Evolutionary conservation across 306 rosid species (phyloP).

Genomic region (Prunus persica): DNA sequence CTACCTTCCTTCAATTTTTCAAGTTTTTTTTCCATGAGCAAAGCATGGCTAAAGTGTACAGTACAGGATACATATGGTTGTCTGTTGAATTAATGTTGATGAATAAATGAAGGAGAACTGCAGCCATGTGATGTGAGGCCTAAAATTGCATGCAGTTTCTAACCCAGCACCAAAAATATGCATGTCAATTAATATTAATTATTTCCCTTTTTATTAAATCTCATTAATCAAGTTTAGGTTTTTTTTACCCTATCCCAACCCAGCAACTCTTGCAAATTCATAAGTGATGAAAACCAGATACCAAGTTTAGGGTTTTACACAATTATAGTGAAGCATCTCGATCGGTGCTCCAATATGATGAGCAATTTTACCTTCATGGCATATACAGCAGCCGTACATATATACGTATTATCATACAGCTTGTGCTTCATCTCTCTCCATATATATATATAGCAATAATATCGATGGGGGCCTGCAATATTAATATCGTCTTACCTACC

Average conservation of each 20-base stretch:
- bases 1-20: neutral
- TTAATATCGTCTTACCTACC: conserved; percentile 1
- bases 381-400: too few relatives aligned
- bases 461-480: neutral
- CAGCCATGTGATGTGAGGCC: neutral
- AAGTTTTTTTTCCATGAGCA: neutral
- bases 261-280: too few relatives aligned
- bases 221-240: too few relatives aligned
- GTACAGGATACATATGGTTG: neutral
- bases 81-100: neutral
- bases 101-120: neutral
- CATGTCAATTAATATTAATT: neutral
- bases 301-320: neutral
- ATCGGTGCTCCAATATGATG: neutral
- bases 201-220: too few relatives aligned
- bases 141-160: neutral
- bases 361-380: neutral
- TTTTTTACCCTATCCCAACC: too few relatives aligned
- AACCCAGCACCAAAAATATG: neutral
- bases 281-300: too few relatives aligned
- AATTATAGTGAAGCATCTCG: neutral
- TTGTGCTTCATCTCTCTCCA: neutral
- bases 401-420: too few relatives aligned
- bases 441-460: neutral
- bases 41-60: neutral